Conservation (phyloP, 1,139 yeast species). For the Scheffersomyces cryptocercus region DNA sequence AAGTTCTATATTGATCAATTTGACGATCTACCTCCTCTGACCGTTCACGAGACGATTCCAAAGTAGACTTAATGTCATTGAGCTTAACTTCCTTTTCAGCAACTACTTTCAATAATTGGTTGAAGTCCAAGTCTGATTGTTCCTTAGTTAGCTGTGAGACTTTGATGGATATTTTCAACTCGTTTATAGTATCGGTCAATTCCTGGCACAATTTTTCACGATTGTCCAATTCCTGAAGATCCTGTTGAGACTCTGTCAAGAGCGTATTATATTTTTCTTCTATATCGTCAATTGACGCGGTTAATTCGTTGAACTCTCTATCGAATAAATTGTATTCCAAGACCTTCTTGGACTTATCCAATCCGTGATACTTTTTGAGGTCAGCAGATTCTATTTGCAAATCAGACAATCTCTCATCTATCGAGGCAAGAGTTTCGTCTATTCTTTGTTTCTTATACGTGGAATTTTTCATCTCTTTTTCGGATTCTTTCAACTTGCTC, state of each 20-base stretch:
- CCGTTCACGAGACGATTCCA: conserved; percentile 17
- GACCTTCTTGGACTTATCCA: conserved; percentile 69
- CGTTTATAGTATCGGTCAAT: conserved; percentile 49
- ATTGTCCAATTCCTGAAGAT: conserved; percentile 45
- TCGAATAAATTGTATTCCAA: conserved; percentile 77
- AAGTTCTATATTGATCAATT: conserved; percentile 19
- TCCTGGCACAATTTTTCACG: conserved; percentile 48
- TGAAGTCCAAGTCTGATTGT: conserved; percentile 51
- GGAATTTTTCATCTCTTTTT: conserved; percentile 76
- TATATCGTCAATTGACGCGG: conserved; percentile 58
- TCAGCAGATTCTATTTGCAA: conserved; percentile 81
- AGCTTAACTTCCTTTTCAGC: conserved; percentile 44
- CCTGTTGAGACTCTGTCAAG: conserved; percentile 45
- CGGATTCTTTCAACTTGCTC: conserved; percentile 72
- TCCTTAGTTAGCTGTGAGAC: conserved; percentile 52
- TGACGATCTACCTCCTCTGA: conserved; percentile 15
- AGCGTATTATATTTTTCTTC: conserved; percentile 61
- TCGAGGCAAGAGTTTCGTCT: conserved; percentile 68
- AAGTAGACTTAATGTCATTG: conserved; percentile 23
- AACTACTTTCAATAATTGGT: conserved; percentile 45
- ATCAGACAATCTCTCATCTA: conserved; percentile 72
- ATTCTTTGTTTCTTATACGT: conserved; percentile 70
- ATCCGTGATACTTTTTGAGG: conserved; percentile 63
- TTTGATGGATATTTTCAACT: conserved; percentile 36
- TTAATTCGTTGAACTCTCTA: conserved; percentile 67